phyloP scores from a whole-genome alignment of 345 rosid genomes.

The Gossypium thurberi region DNA sequence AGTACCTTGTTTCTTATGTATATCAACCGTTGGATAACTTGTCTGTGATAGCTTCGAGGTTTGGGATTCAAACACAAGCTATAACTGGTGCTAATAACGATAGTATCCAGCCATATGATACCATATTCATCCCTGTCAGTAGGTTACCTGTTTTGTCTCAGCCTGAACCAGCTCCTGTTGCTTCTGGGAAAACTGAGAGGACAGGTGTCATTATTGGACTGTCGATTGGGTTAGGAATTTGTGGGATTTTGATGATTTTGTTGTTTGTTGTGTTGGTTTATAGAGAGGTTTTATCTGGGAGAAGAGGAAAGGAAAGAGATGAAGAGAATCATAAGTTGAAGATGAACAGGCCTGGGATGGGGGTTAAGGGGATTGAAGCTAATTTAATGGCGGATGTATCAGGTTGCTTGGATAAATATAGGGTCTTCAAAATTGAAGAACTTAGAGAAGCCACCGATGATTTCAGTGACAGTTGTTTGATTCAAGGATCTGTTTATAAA shows the following conservation, averaged over 20 bases:
- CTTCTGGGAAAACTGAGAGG: conserved; percentile 29
- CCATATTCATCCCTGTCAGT: conserved; percentile 50
- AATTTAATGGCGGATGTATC: conserved; percentile 65
- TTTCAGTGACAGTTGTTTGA: conserved; percentile 38
- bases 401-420: conserved; percentile 65
- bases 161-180: conserved; percentile 24
- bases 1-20: conserved; percentile 51
- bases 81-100: conserved; percentile 42
- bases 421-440: conserved; percentile 53
- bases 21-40: conserved; percentile 53
- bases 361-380: conserved; percentile 29
- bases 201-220: conserved; percentile 43
- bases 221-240: conserved; percentile 43
- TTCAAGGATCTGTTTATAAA: conserved; percentile 66
- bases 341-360: conserved; percentile 17
- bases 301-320: conserved; percentile 17
- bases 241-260: conserved; percentile 30
- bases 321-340: conserved; percentile 26
- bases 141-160: conserved; percentile 45
- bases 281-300: conserved; percentile 26
- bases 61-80: conserved; percentile 33
- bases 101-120: conserved; percentile 24
- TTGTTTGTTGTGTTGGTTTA: conserved; percentile 18
- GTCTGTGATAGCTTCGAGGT: conserved; percentile 43
- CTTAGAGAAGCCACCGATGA: conserved; percentile 52